Evolutionary conservation across 2,329 filamentous ascomycete genomes (phyloP).

Genomic region (Purpureocillium takamizusanense): DNA sequence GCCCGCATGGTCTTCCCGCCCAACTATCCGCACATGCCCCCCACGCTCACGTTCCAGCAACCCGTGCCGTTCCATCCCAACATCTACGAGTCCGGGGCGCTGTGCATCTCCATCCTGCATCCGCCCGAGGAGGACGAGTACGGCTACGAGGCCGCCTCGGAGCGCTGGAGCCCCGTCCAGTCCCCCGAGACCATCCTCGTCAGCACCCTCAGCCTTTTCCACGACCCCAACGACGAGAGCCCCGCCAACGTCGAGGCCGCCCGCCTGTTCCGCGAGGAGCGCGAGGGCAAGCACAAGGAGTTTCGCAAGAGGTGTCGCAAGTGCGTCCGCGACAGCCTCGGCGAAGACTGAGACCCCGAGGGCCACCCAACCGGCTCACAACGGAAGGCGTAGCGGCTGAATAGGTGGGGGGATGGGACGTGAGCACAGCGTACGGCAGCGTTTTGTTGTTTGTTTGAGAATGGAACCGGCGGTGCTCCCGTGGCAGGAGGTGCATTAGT

Average conservation of each 20-base stretch:
- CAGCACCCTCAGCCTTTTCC: constrained; percentile 85
- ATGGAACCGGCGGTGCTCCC: too few species aligned
- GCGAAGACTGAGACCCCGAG: constrained; percentile 46
- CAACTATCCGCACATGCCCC: constrained; percentile 81
- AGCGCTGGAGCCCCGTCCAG: constrained; percentile 93
- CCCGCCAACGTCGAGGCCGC: constrained; percentile 94
- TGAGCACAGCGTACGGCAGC: too few species aligned
- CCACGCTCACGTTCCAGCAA: constrained; percentile 76
- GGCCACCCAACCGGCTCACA: too few species aligned
- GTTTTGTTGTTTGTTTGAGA: too few species aligned
- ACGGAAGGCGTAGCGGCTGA: too few species aligned
- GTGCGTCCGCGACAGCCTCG: constrained; percentile 74
- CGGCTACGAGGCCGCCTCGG: constrained; percentile 82
- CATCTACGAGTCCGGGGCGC: constrained; percentile 76
- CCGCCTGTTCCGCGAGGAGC: constrained; percentile 74
- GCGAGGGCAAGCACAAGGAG: constrained; percentile 49
- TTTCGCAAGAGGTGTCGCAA: constrained; percentile 72
- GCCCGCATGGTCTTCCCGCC: constrained; percentile 74
- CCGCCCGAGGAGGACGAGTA: constrained; percentile 89
- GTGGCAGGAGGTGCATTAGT: not conserved
- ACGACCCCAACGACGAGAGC: constrained; percentile 89
- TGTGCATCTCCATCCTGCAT: constrained; percentile 96
- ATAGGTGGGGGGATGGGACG: too few species aligned
- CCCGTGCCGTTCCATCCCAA: constrained; percentile 91
- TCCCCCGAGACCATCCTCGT: constrained; percentile 90